Base-by-base conservation (phyloP, 1,284 basidiomycete genomes). In the Chalciporus sp. region DNA sequence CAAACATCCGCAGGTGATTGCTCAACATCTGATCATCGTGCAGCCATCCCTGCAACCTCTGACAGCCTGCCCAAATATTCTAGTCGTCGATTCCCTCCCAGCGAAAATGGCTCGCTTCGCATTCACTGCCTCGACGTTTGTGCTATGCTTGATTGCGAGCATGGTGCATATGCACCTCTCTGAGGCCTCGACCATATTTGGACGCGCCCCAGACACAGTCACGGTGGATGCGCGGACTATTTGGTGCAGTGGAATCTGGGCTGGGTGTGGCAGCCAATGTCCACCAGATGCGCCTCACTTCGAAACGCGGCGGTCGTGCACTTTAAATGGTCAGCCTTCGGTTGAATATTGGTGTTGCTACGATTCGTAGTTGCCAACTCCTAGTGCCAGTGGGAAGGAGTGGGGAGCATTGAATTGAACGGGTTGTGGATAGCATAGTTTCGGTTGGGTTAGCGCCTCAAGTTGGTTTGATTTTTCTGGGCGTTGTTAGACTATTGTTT, bases 321-420 rank as follows among this genome's bases (percentile, higher is more conserved):
- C 51, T 1, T 5, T 57, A 20, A 19, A 54, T 6, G 43, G 45
- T 26, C 35, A 47, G 17, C 6, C n/a, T 7, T 41, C 60, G 12
- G 19, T 59, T 29, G 48, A 63, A 45, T 61, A 61, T 27, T 61
- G 56, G 61, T 64, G 60, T n/a, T 63, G 59, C 37, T 61, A 63
- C 27, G n/a, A 42, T 9, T 52, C 51, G 40, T 40, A 35, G 27
- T 16, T 23, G 5, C 10, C 31, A 31, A 14, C 12, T 12, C 23
- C 12, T 14, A 14, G 17, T 16, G n/a, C 33, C 23, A 23, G 23
- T 23, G 23, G 10, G 16, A 10, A 16, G 39, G 39, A n/a, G 9
- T 9, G 6, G 16, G 39, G 39, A 17, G 5, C 16, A n/a, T 4
- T 17, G 4, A 7, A 11, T 40, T 16, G 17, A n/a, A 40, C n/a